Conservation (phyloP, 768 basidiomycete genomes). For the Panaeolus cyanescens region DNA sequence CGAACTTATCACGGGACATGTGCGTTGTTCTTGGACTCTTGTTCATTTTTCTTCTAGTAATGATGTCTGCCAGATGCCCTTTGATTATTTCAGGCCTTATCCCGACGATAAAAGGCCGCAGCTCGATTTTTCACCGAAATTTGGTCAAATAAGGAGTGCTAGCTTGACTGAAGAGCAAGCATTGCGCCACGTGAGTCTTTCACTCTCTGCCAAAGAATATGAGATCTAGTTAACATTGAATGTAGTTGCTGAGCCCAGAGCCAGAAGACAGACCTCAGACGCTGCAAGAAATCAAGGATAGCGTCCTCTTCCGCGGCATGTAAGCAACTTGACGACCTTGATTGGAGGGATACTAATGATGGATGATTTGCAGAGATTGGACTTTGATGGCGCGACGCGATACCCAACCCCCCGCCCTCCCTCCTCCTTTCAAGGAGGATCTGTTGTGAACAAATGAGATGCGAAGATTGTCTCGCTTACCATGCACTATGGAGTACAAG, state of each 20-base stretch:
- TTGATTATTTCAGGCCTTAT: constrained; percentile 23
- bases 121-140: constrained; percentile 22
- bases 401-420: constrained; percentile 19
- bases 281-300: constrained; percentile 20
- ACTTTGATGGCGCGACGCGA: constrained; percentile 18
- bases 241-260: constrained; percentile 17
- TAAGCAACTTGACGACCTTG: constrained; percentile 10
- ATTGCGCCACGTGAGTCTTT: constrained; percentile 4
- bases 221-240: neutral
- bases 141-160: constrained; percentile 24
- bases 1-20: constrained; percentile 67
- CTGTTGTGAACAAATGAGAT: neutral
- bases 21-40: constrained; percentile 11
- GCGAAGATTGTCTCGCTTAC: neutral
- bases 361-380: constrained; percentile 18
- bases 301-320: constrained; percentile 20
- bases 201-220: neutral
- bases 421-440: constrained; percentile 21
- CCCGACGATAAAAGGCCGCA: constrained; percentile 22
- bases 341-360: neutral
- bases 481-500: neutral
- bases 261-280: constrained; percentile 20
- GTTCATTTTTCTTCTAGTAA: neutral
- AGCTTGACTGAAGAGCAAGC: constrained; percentile 16
- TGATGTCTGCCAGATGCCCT: constrained; percentile 19